Base-by-base conservation (phyloP, 2,329 filamentous ascomycete genomes). In the Stagonosporopsis cucurbitacearum region DNA sequence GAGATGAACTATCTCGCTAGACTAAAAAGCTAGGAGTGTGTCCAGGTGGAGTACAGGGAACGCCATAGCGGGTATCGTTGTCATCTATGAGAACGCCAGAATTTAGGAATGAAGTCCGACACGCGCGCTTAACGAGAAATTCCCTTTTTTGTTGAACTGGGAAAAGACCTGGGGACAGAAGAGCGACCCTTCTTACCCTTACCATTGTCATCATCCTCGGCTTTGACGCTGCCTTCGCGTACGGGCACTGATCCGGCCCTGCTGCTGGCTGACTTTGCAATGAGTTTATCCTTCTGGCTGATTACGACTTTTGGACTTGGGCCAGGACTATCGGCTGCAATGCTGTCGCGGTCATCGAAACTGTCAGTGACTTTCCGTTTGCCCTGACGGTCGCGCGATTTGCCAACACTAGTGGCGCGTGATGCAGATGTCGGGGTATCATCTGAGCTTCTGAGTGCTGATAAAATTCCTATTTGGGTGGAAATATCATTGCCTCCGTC, bases 171-270 rank as follows among this genome's bases (percentile, higher is more conserved):
- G 61, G 63, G 60, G 45, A 54, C 30, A 47, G 65, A 65, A 67
- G 65, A 66, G 64, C 63, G 66, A 58, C 61, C 65, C 69, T 69
- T 72, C 71, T 76, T 76, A 70, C 78, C 77, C 72, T 82, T 80
- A 50, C 75, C 68, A 60, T 74, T 75, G 41, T 72, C 75, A 25
- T 79, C 77, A 49, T 82, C 80, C 62, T 82, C 80, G 43, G 76
- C 73, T 61, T 82, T 82, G n/a, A 82, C 80, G 43, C 77, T 79
- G n/a, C 78, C 68, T 59, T 82, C 80, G 32, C 80, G 72, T 13
- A 71, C 78, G 46, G 79, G 76, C 30, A 82, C 79, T 37, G 76
- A 79, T 43, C 77, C 77, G 17, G 72, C 74, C 50, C 75, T 66
- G 50, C 73, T 75, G 22, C 71, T 65, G 41, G 75, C 74, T 39